A percentile compares a stretch with the other conserved stretches of the same genome.
phyloP scores from a whole-genome alignment of 2,329 filamentous ascomycete species.

The Ceratocystis papillata region DNA sequence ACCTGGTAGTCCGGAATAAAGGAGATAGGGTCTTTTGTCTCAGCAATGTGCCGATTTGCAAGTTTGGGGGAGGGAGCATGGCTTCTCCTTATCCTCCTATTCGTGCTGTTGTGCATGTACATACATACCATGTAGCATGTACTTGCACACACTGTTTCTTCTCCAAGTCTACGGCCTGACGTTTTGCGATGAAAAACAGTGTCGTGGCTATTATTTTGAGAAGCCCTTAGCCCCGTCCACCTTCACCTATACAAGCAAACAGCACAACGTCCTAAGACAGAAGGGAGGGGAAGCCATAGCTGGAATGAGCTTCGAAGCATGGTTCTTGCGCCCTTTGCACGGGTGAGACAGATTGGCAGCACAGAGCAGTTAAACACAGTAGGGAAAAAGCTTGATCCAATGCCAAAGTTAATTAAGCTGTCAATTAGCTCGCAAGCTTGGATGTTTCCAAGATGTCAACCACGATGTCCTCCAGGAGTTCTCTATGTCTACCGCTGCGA shows the following conservation, averaged over 20 bases:
- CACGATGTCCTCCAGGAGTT: background rate
- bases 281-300: background rate
- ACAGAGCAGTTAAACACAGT: background rate
- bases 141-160: too few relatives aligned
- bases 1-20: background rate
- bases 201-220: background rate
- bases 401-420: background rate
- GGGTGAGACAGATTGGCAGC: background rate
- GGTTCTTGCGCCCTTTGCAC: background rate
- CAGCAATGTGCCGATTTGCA: background rate
- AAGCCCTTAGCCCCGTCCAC: background rate
- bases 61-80: background rate
- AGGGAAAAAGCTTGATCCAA: background rate
- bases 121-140: background rate
- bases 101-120: background rate
- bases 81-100: background rate
- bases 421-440: background rate
- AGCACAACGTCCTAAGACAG: background rate
- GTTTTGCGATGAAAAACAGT: background rate
- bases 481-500: background rate
- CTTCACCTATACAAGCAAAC: background rate
- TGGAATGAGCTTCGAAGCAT: background rate
- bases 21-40: background rate
- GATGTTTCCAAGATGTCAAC: background rate
- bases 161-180: background rate